Evolutionary conservation across 2,329 filamentous ascomycete species (phyloP).

Genomic region (Diaporthe amygdali): DNA sequence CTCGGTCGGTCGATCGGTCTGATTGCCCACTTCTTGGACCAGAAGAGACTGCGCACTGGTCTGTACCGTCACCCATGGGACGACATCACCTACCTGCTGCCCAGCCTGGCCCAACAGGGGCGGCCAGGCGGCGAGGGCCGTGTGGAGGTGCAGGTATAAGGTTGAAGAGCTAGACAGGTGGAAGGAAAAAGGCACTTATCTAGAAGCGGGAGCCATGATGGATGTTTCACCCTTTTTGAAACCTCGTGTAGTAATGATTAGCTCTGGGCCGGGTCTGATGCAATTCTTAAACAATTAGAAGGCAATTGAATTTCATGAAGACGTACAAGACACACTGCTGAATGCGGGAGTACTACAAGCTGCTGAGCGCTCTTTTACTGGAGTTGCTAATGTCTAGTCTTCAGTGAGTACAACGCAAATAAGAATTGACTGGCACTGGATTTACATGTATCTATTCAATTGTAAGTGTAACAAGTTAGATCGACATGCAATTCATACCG

Average conservation of each 20-base stretch:
- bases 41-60: slow-evolving; percentile 98
- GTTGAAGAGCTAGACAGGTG: slow-evolving; percentile 12
- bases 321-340: neutral
- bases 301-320: slow-evolving; percentile 19
- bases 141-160: slow-evolving; percentile 84
- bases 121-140: slow-evolving; percentile 79
- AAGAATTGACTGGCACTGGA: neutral
- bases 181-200: slow-evolving; percentile 21
- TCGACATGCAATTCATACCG: no score
- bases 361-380: neutral
- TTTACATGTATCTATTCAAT: no score
- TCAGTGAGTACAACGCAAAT: no score
- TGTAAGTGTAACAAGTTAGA: no score
- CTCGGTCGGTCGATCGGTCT: slow-evolving; percentile 96
- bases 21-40: slow-evolving; percentile 99
- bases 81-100: slow-evolving; percentile 94
- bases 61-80: slow-evolving; percentile 99
- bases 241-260: slow-evolving; percentile 27
- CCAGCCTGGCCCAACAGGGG: slow-evolving; percentile 74
- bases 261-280: slow-evolving; percentile 24
- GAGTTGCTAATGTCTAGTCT: no score
- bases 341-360: neutral
- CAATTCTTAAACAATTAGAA: slow-evolving; percentile 23
- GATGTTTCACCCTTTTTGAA: slow-evolving; percentile 18
- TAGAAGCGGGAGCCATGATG: slow-evolving; percentile 15